These are phyloP conservation scores for Cytidiella melzeri DNA, from an alignment of 768 basidiomycete species.

Conservation along the genomic window DNA sequence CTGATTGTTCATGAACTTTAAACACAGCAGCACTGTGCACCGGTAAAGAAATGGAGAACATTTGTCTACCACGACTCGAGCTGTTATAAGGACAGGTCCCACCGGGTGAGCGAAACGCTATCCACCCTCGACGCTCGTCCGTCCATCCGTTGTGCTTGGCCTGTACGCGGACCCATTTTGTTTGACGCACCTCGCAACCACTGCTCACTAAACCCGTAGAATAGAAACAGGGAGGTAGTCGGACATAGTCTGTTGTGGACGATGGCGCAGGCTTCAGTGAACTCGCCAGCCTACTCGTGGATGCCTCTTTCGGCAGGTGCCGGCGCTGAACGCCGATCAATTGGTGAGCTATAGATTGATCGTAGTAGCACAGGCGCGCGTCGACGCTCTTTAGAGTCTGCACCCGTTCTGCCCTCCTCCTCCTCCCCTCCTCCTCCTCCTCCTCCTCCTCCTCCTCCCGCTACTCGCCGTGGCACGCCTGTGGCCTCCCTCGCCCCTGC, in stretches of 20 bases:
- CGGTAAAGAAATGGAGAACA: background rate
- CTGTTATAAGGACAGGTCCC: too few relatives aligned
- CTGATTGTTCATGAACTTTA: constrained; percentile 18
- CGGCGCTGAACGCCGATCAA: constrained; percentile 48
- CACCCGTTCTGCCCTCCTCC: constrained; percentile 8
- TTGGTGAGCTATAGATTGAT: constrained; percentile 28
- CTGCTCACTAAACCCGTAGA: too few relatives aligned
- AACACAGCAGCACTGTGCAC: background rate
- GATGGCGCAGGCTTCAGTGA: constrained; percentile 32
- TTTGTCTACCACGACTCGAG: background rate
- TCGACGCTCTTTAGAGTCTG: constrained; percentile 7
- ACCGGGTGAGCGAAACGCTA: too few relatives aligned
- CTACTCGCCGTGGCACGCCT: background rate
- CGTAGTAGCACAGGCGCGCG: constrained; percentile 3
- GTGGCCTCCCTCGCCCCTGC: background rate
- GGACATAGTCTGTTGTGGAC: background rate
- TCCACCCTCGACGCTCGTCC: too few relatives aligned
- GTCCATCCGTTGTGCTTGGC: too few relatives aligned
- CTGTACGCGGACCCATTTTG: too few relatives aligned
- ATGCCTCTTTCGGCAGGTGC: constrained; percentile 40
- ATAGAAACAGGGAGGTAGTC: constrained; percentile 9
- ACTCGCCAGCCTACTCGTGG: constrained; percentile 17
- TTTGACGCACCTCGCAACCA: too few relatives aligned
- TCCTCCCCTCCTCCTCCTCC: constrained; percentile 7
- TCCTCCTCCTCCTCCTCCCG: constrained; percentile 10